phyloP scores from a whole-genome alignment of 768 basidiomycete species.

The Leccinum boreale region DNA sequence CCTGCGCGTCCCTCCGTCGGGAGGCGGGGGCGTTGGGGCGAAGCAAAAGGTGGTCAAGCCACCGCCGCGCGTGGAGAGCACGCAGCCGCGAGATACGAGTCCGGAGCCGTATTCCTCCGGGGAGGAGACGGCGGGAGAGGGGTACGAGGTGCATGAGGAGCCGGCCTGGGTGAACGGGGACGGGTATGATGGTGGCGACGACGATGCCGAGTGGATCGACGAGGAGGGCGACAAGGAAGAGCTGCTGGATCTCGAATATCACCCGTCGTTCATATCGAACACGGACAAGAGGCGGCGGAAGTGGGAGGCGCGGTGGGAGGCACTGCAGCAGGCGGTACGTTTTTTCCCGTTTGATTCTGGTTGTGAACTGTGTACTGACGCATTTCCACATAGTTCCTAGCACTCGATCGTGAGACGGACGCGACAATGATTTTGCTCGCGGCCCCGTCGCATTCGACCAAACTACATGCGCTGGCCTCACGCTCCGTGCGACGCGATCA shows the following conservation, averaged over 20 bases:
- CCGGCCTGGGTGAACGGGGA: constrained; percentile 34
- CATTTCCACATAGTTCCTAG: constrained; percentile 55
- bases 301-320: constrained; percentile 78
- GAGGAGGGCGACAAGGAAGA: constrained; percentile 72
- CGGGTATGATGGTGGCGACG: constrained; percentile 14
- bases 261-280: constrained; percentile 66
- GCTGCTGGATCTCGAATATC: constrained; percentile 70
- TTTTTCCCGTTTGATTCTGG: neutral
- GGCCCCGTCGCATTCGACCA: constrained; percentile 69
- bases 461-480: constrained; percentile 60
- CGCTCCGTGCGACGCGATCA: constrained; percentile 64
- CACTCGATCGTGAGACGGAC: constrained; percentile 76
- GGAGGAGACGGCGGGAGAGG: constrained; percentile 78
- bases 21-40: neutral
- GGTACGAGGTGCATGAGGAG: constrained; percentile 39
- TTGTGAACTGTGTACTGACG: neutral
- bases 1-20: constrained; percentile 24
- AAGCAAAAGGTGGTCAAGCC: constrained; percentile 46
- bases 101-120: constrained; percentile 74
- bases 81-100: constrained; percentile 78
- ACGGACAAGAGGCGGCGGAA: constrained; percentile 63
- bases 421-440: constrained; percentile 73
- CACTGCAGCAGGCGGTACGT: constrained; percentile 65
- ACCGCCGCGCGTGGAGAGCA: constrained; percentile 78
- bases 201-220: constrained; percentile 66